These are phyloP conservation scores for Penicillium sp. DNA, from an alignment of 2,329 filamentous ascomycete genomes.

Conservation along the genomic window DNA sequence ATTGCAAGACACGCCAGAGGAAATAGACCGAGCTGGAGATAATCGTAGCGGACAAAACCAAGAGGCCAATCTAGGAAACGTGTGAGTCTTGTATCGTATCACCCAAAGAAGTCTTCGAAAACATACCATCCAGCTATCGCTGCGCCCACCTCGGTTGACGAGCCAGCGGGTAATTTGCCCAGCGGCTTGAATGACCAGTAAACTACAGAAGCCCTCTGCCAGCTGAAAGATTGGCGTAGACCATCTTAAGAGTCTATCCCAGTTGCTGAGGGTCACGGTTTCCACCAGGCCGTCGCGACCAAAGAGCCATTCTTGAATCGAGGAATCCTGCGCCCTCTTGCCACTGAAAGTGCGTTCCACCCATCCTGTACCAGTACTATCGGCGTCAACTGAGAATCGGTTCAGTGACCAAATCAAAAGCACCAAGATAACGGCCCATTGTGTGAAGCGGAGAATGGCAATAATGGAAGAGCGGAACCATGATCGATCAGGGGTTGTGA, in stretches of 20 bases:
- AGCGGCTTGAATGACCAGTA: conserved; percentile 90
- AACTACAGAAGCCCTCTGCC: conserved; percentile 91
- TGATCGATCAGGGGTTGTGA: conserved; percentile 76
- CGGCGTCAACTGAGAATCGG: conserved; percentile 90
- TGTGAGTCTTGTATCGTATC: conserved; percentile 17
- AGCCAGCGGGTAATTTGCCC: conserved; percentile 94
- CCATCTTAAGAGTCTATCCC: conserved; percentile 86
- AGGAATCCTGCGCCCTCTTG: conserved; percentile 62
- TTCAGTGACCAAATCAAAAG: conserved; percentile 94
- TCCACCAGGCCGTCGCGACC: conserved; percentile 82
- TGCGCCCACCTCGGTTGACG: conserved; percentile 81
- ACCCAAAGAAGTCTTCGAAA: not conserved
- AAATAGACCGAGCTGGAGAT: conserved; percentile 95
- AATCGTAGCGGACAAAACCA: conserved; percentile 83
- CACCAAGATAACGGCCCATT: conserved; percentile 82
- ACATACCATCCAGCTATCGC: conserved; percentile 93
- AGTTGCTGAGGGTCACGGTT: conserved; percentile 74
- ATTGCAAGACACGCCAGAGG: conserved; percentile 89
- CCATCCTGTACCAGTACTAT: conserved; percentile 62
- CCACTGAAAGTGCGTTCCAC: conserved; percentile 74
- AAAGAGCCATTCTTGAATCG: conserved; percentile 80
- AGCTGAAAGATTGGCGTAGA: conserved; percentile 94
- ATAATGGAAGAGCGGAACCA: conserved; percentile 71
- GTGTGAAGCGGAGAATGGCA: conserved; percentile 68
- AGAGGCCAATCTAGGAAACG: conserved; percentile 69